These are phyloP conservation scores for Paramecium pentaurelia DNA, from an alignment of 73 alveolate genomes.

Conservation along the genomic window DNA sequence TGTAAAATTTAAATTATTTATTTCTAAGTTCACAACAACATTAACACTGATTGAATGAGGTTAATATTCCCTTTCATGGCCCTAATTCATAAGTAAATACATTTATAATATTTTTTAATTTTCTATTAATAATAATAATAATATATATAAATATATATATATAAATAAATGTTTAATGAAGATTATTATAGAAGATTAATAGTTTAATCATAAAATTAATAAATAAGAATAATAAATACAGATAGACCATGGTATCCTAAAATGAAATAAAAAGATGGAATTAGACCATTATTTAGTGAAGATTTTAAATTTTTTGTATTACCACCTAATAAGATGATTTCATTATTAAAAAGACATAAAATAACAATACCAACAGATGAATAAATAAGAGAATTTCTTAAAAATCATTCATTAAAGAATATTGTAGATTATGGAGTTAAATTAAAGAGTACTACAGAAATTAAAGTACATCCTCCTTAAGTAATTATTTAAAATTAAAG, in stretches of 20 bases:
- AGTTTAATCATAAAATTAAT: background rate
- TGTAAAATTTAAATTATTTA: background rate
- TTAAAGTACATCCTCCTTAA: background rate
- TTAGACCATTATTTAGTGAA: background rate
- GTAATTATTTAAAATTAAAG: background rate
- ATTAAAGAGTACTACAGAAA: background rate
- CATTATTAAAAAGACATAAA: slow-evolving; percentile 22
- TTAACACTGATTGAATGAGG: background rate
- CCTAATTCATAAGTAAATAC: background rate
- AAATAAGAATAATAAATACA: background rate
- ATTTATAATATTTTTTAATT: too few species aligned
- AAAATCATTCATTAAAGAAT: background rate
- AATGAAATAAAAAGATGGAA: background rate
- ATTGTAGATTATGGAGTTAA: slow-evolving; percentile 2
- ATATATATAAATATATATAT: too few species aligned
- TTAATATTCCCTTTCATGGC: too few species aligned
- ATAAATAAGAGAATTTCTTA: slow-evolving; percentile 8
- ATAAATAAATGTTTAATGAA: background rate
- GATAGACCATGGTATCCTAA: slow-evolving; percentile 25
- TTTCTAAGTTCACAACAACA: background rate
- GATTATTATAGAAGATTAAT: slow-evolving; percentile 3
- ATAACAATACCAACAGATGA: slow-evolving; percentile 42
- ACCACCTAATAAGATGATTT: slow-evolving; percentile 24
- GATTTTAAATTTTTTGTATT: slow-evolving; percentile 28
- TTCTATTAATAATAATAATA: too few species aligned